phyloP scores from a whole-genome alignment of 495 filamentous ascomycete species.

The Neurospora tetraspora region DNA sequence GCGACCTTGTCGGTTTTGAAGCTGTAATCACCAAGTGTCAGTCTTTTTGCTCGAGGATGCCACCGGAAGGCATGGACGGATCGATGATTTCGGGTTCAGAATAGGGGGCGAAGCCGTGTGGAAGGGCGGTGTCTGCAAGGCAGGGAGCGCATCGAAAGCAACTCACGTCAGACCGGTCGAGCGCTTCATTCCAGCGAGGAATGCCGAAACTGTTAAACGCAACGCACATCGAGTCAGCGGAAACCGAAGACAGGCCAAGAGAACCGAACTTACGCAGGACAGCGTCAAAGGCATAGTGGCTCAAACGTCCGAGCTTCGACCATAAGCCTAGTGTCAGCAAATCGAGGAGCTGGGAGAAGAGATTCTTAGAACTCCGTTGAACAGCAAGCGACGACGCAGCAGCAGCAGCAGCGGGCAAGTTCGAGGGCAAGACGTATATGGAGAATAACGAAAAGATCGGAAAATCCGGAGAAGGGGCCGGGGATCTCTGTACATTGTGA shows the following conservation, averaged over 20 bases:
- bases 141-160: slow-evolving; percentile 1
- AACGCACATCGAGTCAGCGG: slow-evolving; percentile 13
- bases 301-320: slow-evolving; percentile 79
- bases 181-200: slow-evolving; percentile 91
- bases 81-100: slow-evolving; percentile 19
- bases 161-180: slow-evolving; percentile 96
- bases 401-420: neutral
- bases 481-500: neutral
- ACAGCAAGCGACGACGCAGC: slow-evolving; percentile 4
- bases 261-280: slow-evolving; percentile 59
- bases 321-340: slow-evolving; percentile 50
- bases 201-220: slow-evolving; percentile 63
- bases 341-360: slow-evolving; percentile 42
- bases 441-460: neutral
- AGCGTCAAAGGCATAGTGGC: slow-evolving; percentile 94
- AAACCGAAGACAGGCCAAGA: slow-evolving; percentile 1
- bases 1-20: slow-evolving; percentile 77
- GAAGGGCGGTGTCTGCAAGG: neutral
- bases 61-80: slow-evolving; percentile 38
- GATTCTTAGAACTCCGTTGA: slow-evolving; percentile 23
- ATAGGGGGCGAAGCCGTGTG: neutral
- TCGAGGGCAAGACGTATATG: neutral
- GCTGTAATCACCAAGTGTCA: slow-evolving; percentile 36
- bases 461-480: neutral
- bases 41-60: neutral